Evolutionary conservation across 2,329 filamentous ascomycete genomes (phyloP).

Genomic region (Graphilbum sp.): DNA sequence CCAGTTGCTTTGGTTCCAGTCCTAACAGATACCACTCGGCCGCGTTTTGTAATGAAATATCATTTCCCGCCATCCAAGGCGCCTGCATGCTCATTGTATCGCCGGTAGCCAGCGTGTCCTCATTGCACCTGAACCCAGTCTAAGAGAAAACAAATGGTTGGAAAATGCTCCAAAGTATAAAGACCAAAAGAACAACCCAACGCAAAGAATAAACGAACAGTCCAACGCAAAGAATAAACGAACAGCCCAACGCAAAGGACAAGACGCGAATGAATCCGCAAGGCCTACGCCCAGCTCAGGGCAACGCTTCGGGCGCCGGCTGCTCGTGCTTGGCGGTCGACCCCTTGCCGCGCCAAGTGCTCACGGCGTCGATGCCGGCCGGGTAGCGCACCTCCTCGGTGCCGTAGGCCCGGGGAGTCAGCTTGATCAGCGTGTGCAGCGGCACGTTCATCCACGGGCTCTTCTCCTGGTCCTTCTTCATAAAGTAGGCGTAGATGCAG

Average conservation of each 20-base stretch:
- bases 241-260: background rate
- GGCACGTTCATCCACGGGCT: slow-evolving; percentile 99
- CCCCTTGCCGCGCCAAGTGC: slow-evolving; percentile 90
- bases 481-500: slow-evolving; percentile 98
- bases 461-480: slow-evolving; percentile 85
- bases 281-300: slow-evolving; percentile 1
- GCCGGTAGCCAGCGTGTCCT: too few relatives aligned
- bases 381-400: slow-evolving; percentile 79
- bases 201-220: background rate
- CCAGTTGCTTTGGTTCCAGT: too few relatives aligned
- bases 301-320: slow-evolving; percentile 20
- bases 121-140: too few relatives aligned
- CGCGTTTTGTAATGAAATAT: too few relatives aligned
- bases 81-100: too few relatives aligned
- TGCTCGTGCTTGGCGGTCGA: slow-evolving; percentile 78
- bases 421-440: slow-evolving; percentile 87
- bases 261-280: too few relatives aligned
- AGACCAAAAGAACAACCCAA: background rate
- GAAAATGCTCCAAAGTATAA: too few relatives aligned
- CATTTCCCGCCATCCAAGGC: too few relatives aligned
- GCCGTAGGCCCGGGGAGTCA: slow-evolving; percentile 86
- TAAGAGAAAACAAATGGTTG: too few relatives aligned
- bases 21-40: too few relatives aligned
- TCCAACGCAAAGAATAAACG: background rate
- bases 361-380: slow-evolving; percentile 88